A percentile compares a stretch with the other conserved stretches of the same genome.
Conservation (phyloP, 2,329 filamentous ascomycete genomes). For the Hymenoscyphus albidus region DNA sequence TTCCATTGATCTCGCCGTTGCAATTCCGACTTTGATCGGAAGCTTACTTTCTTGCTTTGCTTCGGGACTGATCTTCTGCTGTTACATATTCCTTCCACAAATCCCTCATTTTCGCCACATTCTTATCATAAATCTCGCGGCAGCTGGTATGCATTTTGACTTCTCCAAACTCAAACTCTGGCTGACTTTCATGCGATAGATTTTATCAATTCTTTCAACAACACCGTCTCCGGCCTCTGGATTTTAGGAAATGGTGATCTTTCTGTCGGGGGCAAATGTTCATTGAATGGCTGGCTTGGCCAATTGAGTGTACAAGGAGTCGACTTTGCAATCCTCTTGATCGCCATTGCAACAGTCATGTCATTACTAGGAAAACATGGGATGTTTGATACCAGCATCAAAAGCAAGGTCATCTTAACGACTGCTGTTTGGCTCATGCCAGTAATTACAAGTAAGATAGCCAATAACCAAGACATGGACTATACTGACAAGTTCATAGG, state of each 20-base stretch:
- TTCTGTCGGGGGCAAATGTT: conserved; percentile 1
- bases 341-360: conserved; percentile 7
- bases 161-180: not conserved
- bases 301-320: conserved; percentile 9
- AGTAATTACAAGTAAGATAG: conserved; percentile 1
- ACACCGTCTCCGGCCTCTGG: conserved; percentile 6
- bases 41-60: conserved; percentile 10
- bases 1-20: conserved; percentile 8
- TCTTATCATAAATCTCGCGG: conserved; percentile 10
- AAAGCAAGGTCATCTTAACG: conserved; percentile 2
- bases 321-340: conserved; percentile 8
- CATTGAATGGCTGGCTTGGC: conserved; percentile 8
- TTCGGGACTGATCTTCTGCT: conserved; percentile 10
- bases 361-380: conserved; percentile 3
- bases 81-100: conserved; percentile 12
- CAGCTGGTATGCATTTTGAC: conserved; percentile 3
- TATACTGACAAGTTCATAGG: not conserved
- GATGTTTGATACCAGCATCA: conserved; percentile 2
- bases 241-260: conserved; percentile 6
- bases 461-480: not conserved
- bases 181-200: conserved; percentile 1
- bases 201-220: conserved; percentile 10
- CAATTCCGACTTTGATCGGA: conserved; percentile 8
- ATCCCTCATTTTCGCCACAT: conserved; percentile 14
- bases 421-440: conserved; percentile 6